Evolutionary conservation across 1,139 yeast genomes (phyloP), one percentile per base, ranked within the genome.

Genomic region (Hanseniaspora uvarum): DNA sequence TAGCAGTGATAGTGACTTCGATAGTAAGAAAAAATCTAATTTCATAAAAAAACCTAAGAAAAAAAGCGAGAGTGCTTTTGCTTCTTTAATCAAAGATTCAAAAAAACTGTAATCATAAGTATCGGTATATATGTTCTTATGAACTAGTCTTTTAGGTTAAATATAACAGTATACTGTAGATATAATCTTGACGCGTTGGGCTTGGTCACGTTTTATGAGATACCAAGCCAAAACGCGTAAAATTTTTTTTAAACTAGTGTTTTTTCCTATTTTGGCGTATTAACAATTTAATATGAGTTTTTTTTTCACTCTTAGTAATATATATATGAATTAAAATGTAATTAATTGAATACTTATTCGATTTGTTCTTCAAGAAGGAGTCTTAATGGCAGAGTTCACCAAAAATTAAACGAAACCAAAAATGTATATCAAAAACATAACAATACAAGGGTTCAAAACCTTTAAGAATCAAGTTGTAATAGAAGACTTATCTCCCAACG

Each of bases 391-490:
- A n/a, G n/a, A n/a, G n/a, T n/a, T n/a, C n/a, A n/a, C n/a, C n/a
- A n/a, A 26, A 26, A 23, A 34, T 5, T 37, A 16, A 37, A 37
- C 7, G 28, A 19, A 46, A 46, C 38, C 16, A 18, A 23, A 23
- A 26, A 70, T 71, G 73, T 68, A 69, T 57, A 70, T 71, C 59
- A 68, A 66, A 56, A 62, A 77, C 70, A 79, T 89, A 47, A 76
- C 79, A 14, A 86, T 92, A 57, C 95, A 88, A 66, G 98, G 98
- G 46, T 92, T 92, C 73, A 88, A 88, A 69, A 89, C 98, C 58
- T 92, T 88, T 68, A 84, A 86, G 70, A 84, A 86, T 65, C 81
- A 86, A 51, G 86, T 96, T 0, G 76, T 79, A 10, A 79, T 92
- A 18, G 94, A 86, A 48, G 74, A 77, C 30, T 72, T 92, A 52